Evolutionary conservation across 192 early-diverging fungal species (phyloP).

Genomic region (Irineochytrium annulatum): DNA sequence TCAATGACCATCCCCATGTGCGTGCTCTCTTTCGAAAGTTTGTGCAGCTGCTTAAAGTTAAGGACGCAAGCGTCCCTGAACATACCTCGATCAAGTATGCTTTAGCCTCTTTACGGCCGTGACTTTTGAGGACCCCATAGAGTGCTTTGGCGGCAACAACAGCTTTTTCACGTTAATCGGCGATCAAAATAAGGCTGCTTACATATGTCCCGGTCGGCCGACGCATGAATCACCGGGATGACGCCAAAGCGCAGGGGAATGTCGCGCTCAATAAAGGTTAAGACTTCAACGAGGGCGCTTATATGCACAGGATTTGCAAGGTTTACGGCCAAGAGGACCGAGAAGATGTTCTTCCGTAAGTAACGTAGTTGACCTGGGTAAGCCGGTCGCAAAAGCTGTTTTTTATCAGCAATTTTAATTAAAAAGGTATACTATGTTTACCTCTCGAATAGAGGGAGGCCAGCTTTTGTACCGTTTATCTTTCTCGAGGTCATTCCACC

Average conservation of each 20-base stretch:
- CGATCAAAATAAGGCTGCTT: neutral
- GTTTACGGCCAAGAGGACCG: constrained; percentile 70
- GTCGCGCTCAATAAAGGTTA: constrained; percentile 58
- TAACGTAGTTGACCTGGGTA: constrained; percentile 70
- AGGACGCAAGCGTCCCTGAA: neutral
- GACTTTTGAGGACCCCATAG: constrained; percentile 28
- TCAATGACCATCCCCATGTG: too few species aligned
- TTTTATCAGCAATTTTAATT: neutral
- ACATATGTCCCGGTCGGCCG: constrained; percentile 5
- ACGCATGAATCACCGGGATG: constrained; percentile 54
- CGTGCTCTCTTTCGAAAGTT: too few species aligned
- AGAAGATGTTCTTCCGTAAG: constrained; percentile 75
- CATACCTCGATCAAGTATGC: constrained; percentile 36
- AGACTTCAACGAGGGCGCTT: constrained; percentile 54
- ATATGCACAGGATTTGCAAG: constrained; percentile 54
- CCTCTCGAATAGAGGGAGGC: constrained; percentile 50
- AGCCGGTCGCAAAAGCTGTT: constrained; percentile 53
- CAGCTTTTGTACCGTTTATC: constrained; percentile 73
- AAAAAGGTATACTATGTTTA: constrained; percentile 7
- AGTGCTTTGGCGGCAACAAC: constrained; percentile 34
- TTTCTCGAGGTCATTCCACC: constrained; percentile 90
- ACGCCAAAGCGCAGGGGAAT: constrained; percentile 87
- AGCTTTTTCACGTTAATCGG: constrained; percentile 24
- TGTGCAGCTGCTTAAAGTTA: too few species aligned
- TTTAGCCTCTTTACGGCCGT: constrained; percentile 23